Evolutionary conservation across 2,329 filamentous ascomycete genomes (phyloP).

Genomic region (Leptodontidium sp.): DNA sequence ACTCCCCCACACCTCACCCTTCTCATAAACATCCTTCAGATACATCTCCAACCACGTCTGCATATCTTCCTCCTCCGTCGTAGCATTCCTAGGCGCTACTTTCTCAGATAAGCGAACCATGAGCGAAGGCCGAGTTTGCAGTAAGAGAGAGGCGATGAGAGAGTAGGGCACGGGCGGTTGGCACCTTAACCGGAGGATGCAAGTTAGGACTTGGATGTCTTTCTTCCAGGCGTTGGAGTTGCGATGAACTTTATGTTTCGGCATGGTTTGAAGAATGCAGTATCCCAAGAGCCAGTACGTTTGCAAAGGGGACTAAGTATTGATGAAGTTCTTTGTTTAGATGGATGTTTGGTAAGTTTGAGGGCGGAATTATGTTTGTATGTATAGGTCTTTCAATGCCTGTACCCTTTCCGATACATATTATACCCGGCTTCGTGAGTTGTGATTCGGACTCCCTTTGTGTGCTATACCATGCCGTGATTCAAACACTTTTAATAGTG

Average conservation of each 20-base stretch:
- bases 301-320: not conserved
- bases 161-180: slow-evolving; percentile 34
- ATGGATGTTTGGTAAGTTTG: not conserved
- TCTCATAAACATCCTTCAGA: slow-evolving; percentile 24
- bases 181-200: slow-evolving; percentile 33
- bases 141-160: slow-evolving; percentile 28
- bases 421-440: not conserved
- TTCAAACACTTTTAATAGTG: not conserved
- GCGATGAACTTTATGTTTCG: slow-evolving; percentile 34
- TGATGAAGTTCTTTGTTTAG: not conserved
- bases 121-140: slow-evolving; percentile 13
- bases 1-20: slow-evolving; percentile 15
- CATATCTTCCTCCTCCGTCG: not conserved
- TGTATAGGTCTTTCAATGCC: not conserved
- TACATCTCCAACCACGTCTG: slow-evolving; percentile 26
- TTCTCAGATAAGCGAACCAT: slow-evolving; percentile 15
- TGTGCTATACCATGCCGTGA: slow-evolving; percentile 2
- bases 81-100: not conserved
- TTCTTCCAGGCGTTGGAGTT: slow-evolving; percentile 26
- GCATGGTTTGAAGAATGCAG: slow-evolving; percentile 6
- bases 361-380: not conserved
- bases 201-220: slow-evolving; percentile 34
- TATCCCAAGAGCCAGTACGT: no score
- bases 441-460: not conserved
- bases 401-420: not conserved